Base-by-base conservation (phyloP, 441 rosid genomes). In the Syzygium syzygioides region DNA sequence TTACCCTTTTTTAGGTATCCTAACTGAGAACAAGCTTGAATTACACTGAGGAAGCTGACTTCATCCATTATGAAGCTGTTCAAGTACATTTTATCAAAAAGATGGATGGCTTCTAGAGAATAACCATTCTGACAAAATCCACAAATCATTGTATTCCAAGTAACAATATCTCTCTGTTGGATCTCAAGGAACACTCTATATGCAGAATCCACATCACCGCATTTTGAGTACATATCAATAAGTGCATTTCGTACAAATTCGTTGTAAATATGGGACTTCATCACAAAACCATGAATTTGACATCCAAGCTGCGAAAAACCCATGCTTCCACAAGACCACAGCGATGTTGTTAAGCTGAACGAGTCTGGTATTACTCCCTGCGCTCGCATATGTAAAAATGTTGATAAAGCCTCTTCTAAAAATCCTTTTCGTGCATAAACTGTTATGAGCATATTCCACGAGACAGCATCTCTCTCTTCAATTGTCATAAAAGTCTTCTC, bases 121-220 rank as follows among this genome's bases (percentile, higher is more conserved):
- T 91, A 91, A 87, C 98, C 98, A 90, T 94, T 95, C 87, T 94
- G 97, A 76, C 92, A 91, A 90, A 94, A 94, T 71, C 97, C 97
- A 13, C 95, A 93, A 71, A 97, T 93, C 95, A 97, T 93, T 30
- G 96, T 94, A 90, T 97, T 96, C 98, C 99, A 95, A 9, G 95
- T 91, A 87, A 94, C 93, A 76, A 95, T 90, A 87, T 96, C 93
- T 90, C 87, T 96, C 14, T 87, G 87, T 83, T 90, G 87, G 86
- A 93, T 90, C n/a, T 89, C 90, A 60, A 91, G 88, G 87, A 97
- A 97, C 59, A 93, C 90, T 12, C 57, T 62, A 79, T 68, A 91
- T 15, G 99, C 97, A 87, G 90, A 92, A 91, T 95, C 96, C 64
- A 94, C 86, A 25, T 83, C 88, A 56, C 98, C 94, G 71, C 96